Base-by-base conservation (phyloP, 345 rosid genomes). In the Salix exigua region DNA sequence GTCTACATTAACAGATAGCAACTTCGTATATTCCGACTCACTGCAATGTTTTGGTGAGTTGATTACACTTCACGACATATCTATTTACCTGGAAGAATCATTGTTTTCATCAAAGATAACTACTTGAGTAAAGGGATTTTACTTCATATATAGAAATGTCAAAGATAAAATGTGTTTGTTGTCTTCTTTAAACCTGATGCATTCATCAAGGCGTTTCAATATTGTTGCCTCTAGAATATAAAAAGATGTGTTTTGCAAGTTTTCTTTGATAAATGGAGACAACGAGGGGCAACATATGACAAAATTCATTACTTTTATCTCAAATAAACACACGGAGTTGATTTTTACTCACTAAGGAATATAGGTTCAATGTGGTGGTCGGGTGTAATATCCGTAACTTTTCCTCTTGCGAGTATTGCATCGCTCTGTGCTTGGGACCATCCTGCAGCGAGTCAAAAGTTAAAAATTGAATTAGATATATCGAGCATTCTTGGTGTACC, bases 401-500 rank as follows among this genome's bases (percentile, higher is more conserved):
- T 71, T 17, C 62, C 33, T 70, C 76, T 19, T 84, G 73, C 84
- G 97, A 81, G 89, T 62, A 71, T 75, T 80, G 90, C 93, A 50
- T 89, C 97, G 4, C 92, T n/a, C 94, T 0, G 91, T 89, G 65
- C 81, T 91, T 35, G 70, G 82, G 12, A 82, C 73, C 74, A 55
- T 86, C 78, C 63, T 94, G 74, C 69, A 75, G 72, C 86, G n/a
- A 85, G 65, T 81, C 87, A 0, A 88, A 76, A 78, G 83, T 78
- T 74, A 85, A 75, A 74, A 79, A 85, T 31, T 88, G 90, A 21
- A 82, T 82, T 53, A 75, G 84, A 83, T 82, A 73, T 78, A 78
- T 93, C 80, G n/a, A 88, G 83, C 86, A 87, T 93, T 74, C 75
- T 80, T 4, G 96, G 97, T 63, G 89, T 93, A 10, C 92, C 96